A percentile compares a stretch with the other conserved stretches of the same genome.
Evolutionary conservation across 257 asterid species (phyloP).

Genomic region (Solanum medicagineum): DNA sequence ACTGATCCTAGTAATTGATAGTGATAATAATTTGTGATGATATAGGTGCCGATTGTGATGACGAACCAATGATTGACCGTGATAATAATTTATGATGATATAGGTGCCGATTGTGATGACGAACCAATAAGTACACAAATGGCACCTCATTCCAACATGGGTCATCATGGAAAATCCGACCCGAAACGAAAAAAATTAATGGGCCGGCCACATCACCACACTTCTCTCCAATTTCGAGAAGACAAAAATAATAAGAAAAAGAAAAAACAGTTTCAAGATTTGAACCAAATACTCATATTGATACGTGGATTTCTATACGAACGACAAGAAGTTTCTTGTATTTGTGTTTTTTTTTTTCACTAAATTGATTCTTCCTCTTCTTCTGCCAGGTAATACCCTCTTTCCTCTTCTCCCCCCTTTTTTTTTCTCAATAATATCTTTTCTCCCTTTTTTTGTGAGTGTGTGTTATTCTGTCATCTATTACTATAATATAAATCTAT

Average conservation of each 20-base stretch:
- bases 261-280: not conserved
- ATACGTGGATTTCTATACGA: not conserved
- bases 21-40: no score
- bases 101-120: no score
- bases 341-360: not conserved
- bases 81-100: no score
- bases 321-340: not conserved
- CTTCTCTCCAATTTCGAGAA: not conserved
- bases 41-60: no score
- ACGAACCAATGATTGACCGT: no score
- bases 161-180: not conserved
- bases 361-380: not conserved
- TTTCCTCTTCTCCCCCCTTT: not conserved
- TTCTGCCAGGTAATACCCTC: not conserved
- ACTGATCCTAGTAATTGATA: not conserved
- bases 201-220: not conserved
- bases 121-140: no score
- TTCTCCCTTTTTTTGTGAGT: not conserved
- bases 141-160: no score
- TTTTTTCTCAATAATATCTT: not conserved
- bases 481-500: not conserved
- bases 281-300: not conserved
- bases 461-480: not conserved
- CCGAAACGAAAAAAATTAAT: not conserved
- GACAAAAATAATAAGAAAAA: not conserved